A percentile compares a stretch with the other conserved stretches of the same genome.
These are phyloP conservation scores for Populus euphratica DNA, from an alignment of 345 rosid species.

Conservation along the genomic window DNA sequence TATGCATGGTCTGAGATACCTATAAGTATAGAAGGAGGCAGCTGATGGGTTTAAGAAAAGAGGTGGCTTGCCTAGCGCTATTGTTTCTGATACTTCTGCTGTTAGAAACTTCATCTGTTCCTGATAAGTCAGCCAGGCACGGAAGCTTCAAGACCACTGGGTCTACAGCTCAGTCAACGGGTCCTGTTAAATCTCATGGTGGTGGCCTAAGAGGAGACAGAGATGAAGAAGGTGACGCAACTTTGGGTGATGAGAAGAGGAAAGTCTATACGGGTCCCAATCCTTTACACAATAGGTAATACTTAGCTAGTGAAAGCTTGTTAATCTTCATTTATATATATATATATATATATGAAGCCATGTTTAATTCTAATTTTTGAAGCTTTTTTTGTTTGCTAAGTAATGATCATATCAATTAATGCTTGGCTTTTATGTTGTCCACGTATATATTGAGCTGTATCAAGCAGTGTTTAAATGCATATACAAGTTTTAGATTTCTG, in stretches of 20 bases:
- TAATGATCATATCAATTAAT: not conserved
- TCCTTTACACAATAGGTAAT: conserved; percentile 58
- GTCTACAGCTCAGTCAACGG: conserved; percentile 14
- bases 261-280: conserved; percentile 60
- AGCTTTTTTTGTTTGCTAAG: not conserved
- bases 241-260: conserved; percentile 49
- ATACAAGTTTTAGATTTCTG: not conserved
- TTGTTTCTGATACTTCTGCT: conserved; percentile 35
- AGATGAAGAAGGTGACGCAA: conserved; percentile 11
- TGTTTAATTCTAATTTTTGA: not conserved
- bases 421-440: not conserved
- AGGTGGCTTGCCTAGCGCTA: conserved; percentile 25
- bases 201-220: conserved; percentile 9
- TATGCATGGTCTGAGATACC: conserved; percentile 17
- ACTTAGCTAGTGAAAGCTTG: not conserved
- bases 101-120: conserved; percentile 22
- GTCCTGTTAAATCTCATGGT: conserved; percentile 11
- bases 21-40: not conserved
- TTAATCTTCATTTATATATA: not conserved
- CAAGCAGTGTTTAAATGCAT: not conserved
- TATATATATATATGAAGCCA: not conserved
- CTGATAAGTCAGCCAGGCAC: conserved; percentile 21
- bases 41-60: conserved; percentile 31
- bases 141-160: conserved; percentile 23
- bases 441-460: not conserved